Evolutionary conservation across 2,329 filamentous ascomycete species (phyloP).

Genomic region (Trichoderma aggressivum): DNA sequence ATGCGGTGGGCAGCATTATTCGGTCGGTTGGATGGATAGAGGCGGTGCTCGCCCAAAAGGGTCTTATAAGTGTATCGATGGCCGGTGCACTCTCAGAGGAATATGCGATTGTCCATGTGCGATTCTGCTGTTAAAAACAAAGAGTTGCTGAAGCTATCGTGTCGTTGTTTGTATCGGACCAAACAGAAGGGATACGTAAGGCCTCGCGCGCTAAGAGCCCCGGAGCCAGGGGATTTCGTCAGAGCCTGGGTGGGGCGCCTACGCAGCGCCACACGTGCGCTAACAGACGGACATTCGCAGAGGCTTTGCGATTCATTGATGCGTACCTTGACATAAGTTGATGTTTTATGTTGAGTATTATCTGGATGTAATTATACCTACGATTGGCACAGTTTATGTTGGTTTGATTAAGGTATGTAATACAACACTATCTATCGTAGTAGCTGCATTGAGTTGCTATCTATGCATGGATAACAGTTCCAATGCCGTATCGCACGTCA

Average conservation of each 20-base stretch:
- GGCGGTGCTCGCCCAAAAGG: neutral
- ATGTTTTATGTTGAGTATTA: neutral
- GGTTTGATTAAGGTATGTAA: neutral
- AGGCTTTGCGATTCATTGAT: neutral
- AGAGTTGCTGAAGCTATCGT: neutral
- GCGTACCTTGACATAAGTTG: neutral
- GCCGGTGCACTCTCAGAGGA: neutral
- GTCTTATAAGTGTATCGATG: neutral
- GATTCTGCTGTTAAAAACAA: neutral
- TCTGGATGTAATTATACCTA: neutral
- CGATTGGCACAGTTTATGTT: neutral
- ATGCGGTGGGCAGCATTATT: constrained; percentile 10
- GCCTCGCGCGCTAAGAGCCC: neutral
- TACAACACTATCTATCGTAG: neutral
- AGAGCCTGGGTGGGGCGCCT: constrained; percentile 11
- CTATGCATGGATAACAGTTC: neutral
- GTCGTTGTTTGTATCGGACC: constrained; percentile 1
- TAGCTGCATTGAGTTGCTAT: neutral
- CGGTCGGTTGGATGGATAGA: neutral
- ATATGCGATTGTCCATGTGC: neutral
- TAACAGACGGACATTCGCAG: neutral
- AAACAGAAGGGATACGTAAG: constrained; percentile 18
- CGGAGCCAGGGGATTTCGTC: constrained; percentile 6
- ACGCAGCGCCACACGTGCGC: constrained; percentile 14
- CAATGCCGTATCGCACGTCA: neutral